phyloP scores from a whole-genome alignment of 441 rosid species.

The Breynia disticha region DNA sequence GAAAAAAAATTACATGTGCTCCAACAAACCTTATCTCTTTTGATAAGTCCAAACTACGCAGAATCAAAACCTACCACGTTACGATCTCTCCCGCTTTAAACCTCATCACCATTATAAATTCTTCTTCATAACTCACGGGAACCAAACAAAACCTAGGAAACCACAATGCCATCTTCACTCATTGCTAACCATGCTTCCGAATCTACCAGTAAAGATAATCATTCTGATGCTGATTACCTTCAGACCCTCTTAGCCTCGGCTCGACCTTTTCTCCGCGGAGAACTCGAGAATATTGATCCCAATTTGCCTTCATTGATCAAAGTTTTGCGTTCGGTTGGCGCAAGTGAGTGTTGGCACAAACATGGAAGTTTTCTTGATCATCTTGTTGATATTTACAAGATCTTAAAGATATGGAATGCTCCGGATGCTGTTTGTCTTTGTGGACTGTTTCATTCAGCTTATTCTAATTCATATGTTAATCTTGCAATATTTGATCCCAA shows the following conservation, averaged over 20 bases:
- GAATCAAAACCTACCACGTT: too few relatives aligned
- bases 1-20: too few relatives aligned
- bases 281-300: slow-evolving; percentile 47
- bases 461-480: slow-evolving; percentile 79
- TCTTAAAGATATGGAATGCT: slow-evolving; percentile 70
- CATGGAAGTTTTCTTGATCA: slow-evolving; percentile 80
- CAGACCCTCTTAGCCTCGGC: slow-evolving; percentile 36
- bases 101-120: too few relatives aligned
- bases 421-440: slow-evolving; percentile 69
- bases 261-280: slow-evolving; percentile 79
- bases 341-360: slow-evolving; percentile 98
- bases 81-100: too few relatives aligned
- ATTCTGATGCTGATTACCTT: too few relatives aligned
- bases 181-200: too few relatives aligned
- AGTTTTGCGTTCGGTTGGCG: slow-evolving; percentile 66
- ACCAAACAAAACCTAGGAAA: too few relatives aligned
- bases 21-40: too few relatives aligned
- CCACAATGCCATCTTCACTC: too few relatives aligned
- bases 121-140: too few relatives aligned
- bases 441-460: slow-evolving; percentile 81
- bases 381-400: slow-evolving; percentile 55
- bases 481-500: slow-evolving; percentile 73
- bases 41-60: too few relatives aligned
- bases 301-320: slow-evolving; percentile 52
- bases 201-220: too few relatives aligned